These are phyloP conservation scores for Amaranthus hypochondriacus DNA, from an alignment of 148 eudicot species.

Conservation along the genomic window DNA sequence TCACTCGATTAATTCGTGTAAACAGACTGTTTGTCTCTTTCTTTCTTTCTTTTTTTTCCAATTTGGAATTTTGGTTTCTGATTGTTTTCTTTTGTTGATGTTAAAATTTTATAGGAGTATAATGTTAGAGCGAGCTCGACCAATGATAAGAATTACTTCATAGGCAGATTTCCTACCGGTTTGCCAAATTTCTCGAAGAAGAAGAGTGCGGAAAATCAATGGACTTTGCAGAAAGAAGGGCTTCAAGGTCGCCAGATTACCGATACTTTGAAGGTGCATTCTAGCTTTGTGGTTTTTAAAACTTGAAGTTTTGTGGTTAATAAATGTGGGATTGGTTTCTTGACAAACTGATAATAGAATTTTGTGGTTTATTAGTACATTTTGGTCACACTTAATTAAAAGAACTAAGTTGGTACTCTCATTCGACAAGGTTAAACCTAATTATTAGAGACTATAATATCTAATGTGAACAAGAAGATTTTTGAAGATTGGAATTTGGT, in stretches of 20 bases:
- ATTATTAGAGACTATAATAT: too few species aligned
- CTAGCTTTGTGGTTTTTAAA: neutral
- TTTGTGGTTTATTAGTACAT: neutral
- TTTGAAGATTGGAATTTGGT: too few species aligned
- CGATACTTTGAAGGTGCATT: slow-evolving; percentile 55
- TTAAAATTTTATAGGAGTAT: slow-evolving; percentile 56
- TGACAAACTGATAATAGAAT: neutral
- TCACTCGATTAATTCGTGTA: slow-evolving; percentile 78
- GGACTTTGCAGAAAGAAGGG: slow-evolving; percentile 86
- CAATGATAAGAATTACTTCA: slow-evolving; percentile 76
- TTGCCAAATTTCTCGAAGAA: slow-evolving; percentile 75
- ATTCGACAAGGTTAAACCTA: too few species aligned
- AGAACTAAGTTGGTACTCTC: too few species aligned
- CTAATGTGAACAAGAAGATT: too few species aligned
- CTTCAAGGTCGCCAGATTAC: slow-evolving; percentile 64
- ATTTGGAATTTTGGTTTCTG: neutral
- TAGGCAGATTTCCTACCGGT: slow-evolving; percentile 76
- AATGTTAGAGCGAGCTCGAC: slow-evolving; percentile 60
- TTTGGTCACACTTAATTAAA: neutral
- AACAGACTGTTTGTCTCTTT: neutral
- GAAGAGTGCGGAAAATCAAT: slow-evolving; percentile 67
- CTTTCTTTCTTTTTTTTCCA: neutral
- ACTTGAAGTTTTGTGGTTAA: neutral
- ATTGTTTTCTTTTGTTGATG: neutral
- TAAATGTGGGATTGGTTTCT: neutral